A percentile compares a stretch with the other conserved stretches of the same genome.
Conservation (phyloP, 2,329 filamentous ascomycete genomes). For the Neonectria hederae region DNA sequence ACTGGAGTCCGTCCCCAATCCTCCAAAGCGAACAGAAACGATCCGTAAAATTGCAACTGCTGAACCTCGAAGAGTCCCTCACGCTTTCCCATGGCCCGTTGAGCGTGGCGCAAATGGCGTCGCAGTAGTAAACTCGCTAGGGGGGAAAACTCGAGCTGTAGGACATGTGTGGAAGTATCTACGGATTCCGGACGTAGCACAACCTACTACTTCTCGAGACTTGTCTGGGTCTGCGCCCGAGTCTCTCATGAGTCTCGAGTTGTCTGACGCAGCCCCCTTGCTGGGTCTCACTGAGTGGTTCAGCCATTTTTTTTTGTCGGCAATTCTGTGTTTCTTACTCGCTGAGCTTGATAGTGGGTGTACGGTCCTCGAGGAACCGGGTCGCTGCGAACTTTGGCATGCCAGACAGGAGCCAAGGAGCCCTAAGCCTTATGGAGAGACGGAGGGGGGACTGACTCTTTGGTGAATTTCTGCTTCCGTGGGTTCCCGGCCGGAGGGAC, state of each 20-base stretch:
- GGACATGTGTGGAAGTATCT: neutral
- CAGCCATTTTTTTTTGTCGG: neutral
- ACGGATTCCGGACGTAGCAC: neutral
- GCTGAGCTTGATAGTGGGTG: neutral
- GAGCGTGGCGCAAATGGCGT: constrained; percentile 6
- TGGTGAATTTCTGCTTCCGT: neutral
- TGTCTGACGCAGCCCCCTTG: neutral
- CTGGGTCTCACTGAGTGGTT: neutral
- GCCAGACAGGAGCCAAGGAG: neutral
- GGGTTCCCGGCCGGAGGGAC: neutral
- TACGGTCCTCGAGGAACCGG: neutral
- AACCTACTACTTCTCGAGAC: neutral
- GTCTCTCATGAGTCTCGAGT: neutral
- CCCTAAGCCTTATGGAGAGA: neutral
- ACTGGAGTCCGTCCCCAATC: neutral
- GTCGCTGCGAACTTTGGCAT: neutral
- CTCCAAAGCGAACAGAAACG: neutral
- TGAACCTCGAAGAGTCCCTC: neutral
- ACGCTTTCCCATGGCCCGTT: neutral
- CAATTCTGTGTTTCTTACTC: neutral
- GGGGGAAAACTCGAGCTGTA: neutral
- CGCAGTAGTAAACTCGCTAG: constrained; percentile 4
- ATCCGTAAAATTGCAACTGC: neutral
- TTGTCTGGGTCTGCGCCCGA: neutral
- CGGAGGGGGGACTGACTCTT: neutral